Base-by-base conservation (phyloP, 2,329 filamentous ascomycete genomes). In the Penicillium psychrosexuale region DNA sequence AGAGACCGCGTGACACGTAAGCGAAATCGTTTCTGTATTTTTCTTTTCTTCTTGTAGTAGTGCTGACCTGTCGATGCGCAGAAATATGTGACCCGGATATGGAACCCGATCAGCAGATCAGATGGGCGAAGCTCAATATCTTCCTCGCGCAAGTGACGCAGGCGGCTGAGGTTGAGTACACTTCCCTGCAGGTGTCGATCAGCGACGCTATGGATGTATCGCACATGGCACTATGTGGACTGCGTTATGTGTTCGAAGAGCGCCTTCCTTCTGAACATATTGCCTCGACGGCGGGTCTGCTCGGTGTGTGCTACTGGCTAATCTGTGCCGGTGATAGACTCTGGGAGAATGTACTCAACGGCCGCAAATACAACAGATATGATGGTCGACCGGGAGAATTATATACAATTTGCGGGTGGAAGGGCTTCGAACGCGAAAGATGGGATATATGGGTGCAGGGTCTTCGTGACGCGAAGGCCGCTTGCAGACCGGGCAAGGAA, bases 321-420 rank as follows among this genome's bases (percentile, higher is more conserved):
- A 17, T 52, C 3, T 52, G 50, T 39, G 50, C 50, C n/a, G 50
- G 50, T 9, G 42, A 52, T 22, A 46, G 50, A 33, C 19, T 52
- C 7, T 52, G 50, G 50, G 34, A 52, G 24, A 52, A 52, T 39
- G 50, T 52, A 7, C 27, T 52, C 28, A 52, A 52, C 11, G 11
- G 15, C 6, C 42, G 49, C 4, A 30, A 33, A 30, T 52, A 52
- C 42, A 52, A 52, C 24, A 52, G 47, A 5, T 52, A 52, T 17
- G 49, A 52, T 47, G 49, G 49, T 12, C 49, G 49, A 7, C 40
- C 49, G 3, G 49, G 49, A 8, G 49, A 47, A 8, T 24, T 38
- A 27, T 52, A 47, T 27, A 38, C 17, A 22, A 5, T 24, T 27
- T 34, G 49, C 11, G 22, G 28, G 13, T 52, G 49, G 49, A 47